Evolutionary conservation across 495 filamentous ascomycete species (phyloP), one percentile per base, ranked within the genome.

Genomic region (Penicillium psychrofluorescens): DNA sequence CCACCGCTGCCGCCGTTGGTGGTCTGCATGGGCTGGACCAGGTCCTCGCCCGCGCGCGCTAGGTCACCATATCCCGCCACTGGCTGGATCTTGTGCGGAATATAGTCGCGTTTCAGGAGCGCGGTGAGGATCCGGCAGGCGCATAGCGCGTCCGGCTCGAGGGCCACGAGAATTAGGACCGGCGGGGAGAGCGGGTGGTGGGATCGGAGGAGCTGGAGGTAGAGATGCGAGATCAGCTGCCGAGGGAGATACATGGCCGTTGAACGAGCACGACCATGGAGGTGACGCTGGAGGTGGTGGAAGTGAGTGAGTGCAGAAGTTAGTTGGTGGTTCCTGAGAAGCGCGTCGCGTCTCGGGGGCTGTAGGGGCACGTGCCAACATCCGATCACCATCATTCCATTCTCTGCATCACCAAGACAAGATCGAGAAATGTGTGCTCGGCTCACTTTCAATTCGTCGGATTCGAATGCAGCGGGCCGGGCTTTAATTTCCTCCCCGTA

Each of bases 61-160:
- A 98, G 82, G 56, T 97, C 92, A 49, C 80, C 83, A 81, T 96
- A 96, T 29, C 92, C 92, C 11, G 85, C 78, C 31, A 98, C 83
- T 5, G 94, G 92, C 53, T 95, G 87, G 48, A 97, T 95, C 72
- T 95, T 96, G 67, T 97, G 91, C n/a, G 84, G 84, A 51, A 98
- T 94, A 59, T 91, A 97, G 72, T 98, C 92, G 71, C 88, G 85
- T 71, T 91, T 95, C 40, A 98, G 74, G 12, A 97, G 76, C 11
- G 81, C 76, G 1, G 92, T 92, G 11, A 98, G 78, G 43, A 98
- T 97, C 40, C 90, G 89, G 56, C 88, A 90, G 40, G 90, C 94
- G 67, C 92, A 97, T 31, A 98, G 81, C 40, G 91, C 86, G 71
- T 98, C 92, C 36, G 91, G 88, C 61, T 95, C 92, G 56, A 97